These are phyloP conservation scores for Penicillium egyptiacum DNA, from an alignment of 495 filamentous ascomycete genomes.

Conservation along the genomic window DNA sequence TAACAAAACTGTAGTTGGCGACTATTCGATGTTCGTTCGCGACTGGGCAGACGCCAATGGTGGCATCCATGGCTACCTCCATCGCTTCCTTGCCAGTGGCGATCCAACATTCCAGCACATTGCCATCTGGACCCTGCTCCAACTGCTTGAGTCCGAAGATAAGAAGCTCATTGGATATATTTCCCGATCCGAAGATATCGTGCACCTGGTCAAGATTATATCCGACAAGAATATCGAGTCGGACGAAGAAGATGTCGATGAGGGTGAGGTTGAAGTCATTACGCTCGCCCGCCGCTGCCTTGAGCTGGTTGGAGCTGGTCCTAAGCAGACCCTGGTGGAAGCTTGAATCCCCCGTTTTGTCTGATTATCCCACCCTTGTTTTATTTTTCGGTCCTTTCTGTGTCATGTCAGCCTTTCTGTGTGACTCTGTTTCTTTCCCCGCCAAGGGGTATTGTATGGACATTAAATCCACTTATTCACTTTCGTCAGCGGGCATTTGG, in stretches of 20 bases:
- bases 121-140: conserved; percentile 95
- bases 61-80: conserved; percentile 92
- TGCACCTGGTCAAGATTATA: conserved; percentile 86
- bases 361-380: conserved; percentile 11
- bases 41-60: conserved; percentile 91
- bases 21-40: conserved; percentile 93
- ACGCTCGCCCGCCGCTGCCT: conserved; percentile 85
- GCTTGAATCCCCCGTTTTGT: conserved; percentile 35
- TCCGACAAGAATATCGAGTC: conserved; percentile 88
- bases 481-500: conserved; percentile 42
- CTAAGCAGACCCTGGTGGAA: conserved; percentile 56
- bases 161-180: conserved; percentile 80
- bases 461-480: conserved; percentile 33
- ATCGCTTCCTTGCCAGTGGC: conserved; percentile 86
- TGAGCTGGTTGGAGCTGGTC: conserved; percentile 73
- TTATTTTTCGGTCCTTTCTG: conserved; percentile 20
- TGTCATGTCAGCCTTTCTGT: conserved; percentile 14
- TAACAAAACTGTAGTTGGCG: conserved; percentile 65
- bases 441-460: conserved; percentile 35
- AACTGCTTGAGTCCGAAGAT: conserved; percentile 93
- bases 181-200: conserved; percentile 80
- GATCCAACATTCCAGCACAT: conserved; percentile 99
- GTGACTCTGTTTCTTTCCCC: conserved; percentile 16
- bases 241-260: conserved; percentile 84
- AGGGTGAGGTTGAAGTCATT: conserved; percentile 93